Evolutionary conservation across 768 basidiomycete species (phyloP).

Genomic region (Lentinula sp.): DNA sequence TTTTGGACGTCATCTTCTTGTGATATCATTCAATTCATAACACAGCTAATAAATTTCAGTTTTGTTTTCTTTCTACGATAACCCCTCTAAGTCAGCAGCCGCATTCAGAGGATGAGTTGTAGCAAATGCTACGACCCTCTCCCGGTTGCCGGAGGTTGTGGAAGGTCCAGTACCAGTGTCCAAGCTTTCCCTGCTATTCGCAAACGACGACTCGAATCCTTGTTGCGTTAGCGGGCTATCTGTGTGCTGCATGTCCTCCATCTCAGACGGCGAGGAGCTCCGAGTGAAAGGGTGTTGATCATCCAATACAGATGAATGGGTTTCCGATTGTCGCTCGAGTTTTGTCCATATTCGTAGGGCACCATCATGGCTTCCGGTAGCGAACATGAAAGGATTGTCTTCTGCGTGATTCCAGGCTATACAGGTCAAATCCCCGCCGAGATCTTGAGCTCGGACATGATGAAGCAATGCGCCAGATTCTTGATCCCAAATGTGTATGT

Average conservation of each 20-base stretch:
- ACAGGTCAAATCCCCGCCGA: slow-evolving; percentile 69
- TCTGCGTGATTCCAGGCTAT: slow-evolving; percentile 74
- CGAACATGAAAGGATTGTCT: slow-evolving; percentile 65
- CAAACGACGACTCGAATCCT: slow-evolving; percentile 7
- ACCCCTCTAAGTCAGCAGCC: not conserved
- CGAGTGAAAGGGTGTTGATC: slow-evolving; percentile 2
- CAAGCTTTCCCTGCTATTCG: slow-evolving; percentile 2
- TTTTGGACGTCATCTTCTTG: too few relatives aligned
- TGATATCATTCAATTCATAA: not conserved
- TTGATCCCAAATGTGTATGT: slow-evolving; percentile 83
- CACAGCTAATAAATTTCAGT: not conserved
- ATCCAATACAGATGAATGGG: not conserved
- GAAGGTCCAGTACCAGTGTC: not conserved
- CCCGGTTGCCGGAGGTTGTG: not conserved
- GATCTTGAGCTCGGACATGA: slow-evolving; percentile 55
- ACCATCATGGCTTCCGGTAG: slow-evolving; percentile 75
- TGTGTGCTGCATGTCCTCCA: slow-evolving; percentile 6
- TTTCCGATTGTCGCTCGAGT: slow-evolving; percentile 8
- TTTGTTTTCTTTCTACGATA: not conserved
- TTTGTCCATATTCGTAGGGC: slow-evolving; percentile 69
- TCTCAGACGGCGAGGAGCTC: slow-evolving; percentile 7
- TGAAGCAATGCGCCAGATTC: slow-evolving; percentile 72
- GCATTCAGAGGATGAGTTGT: not conserved
- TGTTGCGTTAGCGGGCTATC: slow-evolving; percentile 8
- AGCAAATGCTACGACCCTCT: slow-evolving; percentile 2